These are phyloP conservation scores for Leishmania turanica DNA, from an alignment of 208 protist species.

Conservation along the genomic window DNA sequence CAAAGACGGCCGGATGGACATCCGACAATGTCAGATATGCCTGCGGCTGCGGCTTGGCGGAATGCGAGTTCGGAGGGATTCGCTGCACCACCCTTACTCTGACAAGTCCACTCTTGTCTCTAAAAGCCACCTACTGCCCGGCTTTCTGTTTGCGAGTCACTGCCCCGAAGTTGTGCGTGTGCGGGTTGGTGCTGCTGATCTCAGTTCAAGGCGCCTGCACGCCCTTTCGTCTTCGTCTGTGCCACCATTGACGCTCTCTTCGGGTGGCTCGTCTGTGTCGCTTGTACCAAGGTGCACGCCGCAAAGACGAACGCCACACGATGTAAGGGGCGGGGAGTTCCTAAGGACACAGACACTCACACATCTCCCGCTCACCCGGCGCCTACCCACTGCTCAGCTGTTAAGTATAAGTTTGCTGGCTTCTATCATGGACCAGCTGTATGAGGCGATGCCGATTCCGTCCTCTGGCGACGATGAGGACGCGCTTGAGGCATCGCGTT, in stretches of 20 bases:
- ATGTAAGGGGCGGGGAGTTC: background rate
- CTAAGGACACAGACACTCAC: background rate
- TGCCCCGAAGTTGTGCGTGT: background rate
- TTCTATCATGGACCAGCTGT: slow-evolving; percentile 38
- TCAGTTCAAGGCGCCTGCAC: background rate
- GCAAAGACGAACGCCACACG: background rate
- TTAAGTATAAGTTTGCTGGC: background rate
- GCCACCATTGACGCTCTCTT: background rate
- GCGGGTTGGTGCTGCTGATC: background rate
- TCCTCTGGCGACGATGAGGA: slow-evolving; percentile 22
- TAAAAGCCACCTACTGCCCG: background rate
- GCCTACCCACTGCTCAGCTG: too few relatives aligned
- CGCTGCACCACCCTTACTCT: background rate
- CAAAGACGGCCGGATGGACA: background rate
- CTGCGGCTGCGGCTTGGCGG: background rate
- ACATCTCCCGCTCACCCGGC: background rate
- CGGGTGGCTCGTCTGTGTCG: background rate
- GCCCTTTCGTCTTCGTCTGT: background rate
- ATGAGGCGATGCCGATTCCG: slow-evolving; percentile 34
- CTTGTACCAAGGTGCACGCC: background rate
- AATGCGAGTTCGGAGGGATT: background rate
- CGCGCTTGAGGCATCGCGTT: background rate
- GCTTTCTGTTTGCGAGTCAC: background rate
- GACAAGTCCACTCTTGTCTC: background rate
- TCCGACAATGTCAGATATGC: background rate